Conservation (phyloP, 176 grass and related monocot genomes). For the Triticum urartu region DNA sequence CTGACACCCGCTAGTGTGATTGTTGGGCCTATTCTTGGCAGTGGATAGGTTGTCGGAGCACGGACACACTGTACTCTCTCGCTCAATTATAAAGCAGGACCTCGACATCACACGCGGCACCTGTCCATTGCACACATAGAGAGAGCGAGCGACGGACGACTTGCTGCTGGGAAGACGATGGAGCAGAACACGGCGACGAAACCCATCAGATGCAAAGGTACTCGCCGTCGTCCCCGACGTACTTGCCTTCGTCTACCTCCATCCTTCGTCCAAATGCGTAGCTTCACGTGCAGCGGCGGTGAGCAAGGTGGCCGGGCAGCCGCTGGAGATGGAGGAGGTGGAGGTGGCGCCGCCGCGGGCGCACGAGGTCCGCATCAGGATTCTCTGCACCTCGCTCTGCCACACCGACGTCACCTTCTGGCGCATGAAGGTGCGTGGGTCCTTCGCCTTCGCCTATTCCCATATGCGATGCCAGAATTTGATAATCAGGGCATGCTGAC, state of each 20-base stretch:
- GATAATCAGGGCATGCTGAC: background rate
- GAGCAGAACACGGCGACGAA: slow-evolving; percentile 20
- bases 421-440: slow-evolving; percentile 55
- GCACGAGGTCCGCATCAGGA: slow-evolving; percentile 66
- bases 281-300: background rate
- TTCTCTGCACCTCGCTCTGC: slow-evolving; percentile 86
- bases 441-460: too few relatives aligned
- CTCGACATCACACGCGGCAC: background rate
- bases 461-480: background rate
- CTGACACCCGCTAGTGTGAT: too few relatives aligned
- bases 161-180: background rate
- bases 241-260: background rate
- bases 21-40: background rate
- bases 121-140: background rate
- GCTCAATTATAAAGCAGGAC: too few relatives aligned
- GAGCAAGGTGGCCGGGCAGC: too few relatives aligned
- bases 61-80: background rate
- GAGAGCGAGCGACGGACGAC: background rate
- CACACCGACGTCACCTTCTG: slow-evolving; percentile 89
- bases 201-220: slow-evolving; percentile 74
- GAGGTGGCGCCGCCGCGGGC: too few relatives aligned
- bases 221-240: too few relatives aligned
- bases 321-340: too few relatives aligned
- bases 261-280: background rate
- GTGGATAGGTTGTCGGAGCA: background rate